These are phyloP conservation scores for Paramarasmius palmivorus DNA, from an alignment of 1,284 basidiomycete genomes.

Conservation along the genomic window DNA sequence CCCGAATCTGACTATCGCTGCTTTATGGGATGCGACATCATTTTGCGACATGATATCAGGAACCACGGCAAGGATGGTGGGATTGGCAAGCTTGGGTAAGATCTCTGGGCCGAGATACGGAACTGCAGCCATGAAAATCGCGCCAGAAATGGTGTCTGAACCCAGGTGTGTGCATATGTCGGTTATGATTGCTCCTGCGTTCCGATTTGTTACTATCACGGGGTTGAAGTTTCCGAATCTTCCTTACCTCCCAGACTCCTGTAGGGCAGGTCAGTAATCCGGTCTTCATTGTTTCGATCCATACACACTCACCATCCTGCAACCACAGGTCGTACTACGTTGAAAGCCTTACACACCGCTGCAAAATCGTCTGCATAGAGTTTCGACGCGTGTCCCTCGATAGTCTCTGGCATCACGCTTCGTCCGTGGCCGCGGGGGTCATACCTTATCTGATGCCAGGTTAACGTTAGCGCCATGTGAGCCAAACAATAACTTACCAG, in stretches of 20 bases:
- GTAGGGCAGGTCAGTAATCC: neutral
- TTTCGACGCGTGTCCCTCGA: constrained; percentile 19
- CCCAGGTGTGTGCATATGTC: constrained; percentile 15
- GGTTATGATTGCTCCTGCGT: constrained; percentile 8
- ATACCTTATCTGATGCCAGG: constrained; percentile 30
- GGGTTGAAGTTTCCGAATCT: neutral
- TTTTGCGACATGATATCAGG: neutral
- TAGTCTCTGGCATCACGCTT: constrained; percentile 21
- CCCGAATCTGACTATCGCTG: constrained; percentile 4
- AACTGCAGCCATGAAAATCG: constrained; percentile 5
- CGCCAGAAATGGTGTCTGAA: constrained; percentile 11
- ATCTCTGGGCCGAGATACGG: constrained; percentile 1
- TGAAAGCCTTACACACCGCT: constrained; percentile 25
- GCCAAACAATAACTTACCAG: constrained; percentile 21
- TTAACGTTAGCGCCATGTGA: no score
- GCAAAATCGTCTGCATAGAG: constrained; percentile 27
- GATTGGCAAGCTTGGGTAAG: neutral
- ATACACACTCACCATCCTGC: constrained; percentile 25
- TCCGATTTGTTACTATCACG: neutral
- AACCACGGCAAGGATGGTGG: neutral
- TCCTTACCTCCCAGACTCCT: constrained; percentile 10
- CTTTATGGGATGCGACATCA: constrained; percentile 2
- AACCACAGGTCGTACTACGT: constrained; percentile 21
- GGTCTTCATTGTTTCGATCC: neutral
- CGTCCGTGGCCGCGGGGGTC: constrained; percentile 33